Evolutionary conservation across 306 rosid species (phyloP).

Genomic region (Inga leiocalycina): DNA sequence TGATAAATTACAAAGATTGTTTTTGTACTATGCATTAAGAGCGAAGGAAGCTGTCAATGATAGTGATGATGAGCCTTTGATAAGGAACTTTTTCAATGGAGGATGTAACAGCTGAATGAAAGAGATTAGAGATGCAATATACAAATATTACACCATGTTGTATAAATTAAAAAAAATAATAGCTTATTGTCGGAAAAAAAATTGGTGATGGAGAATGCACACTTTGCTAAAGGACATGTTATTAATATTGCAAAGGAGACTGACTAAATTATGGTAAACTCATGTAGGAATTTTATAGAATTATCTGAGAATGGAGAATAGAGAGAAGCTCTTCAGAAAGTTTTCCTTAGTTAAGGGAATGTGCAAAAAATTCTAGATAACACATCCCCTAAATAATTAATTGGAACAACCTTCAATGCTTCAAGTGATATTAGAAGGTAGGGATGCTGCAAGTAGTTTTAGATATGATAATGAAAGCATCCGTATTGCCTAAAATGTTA

Average conservation of each 20-base stretch:
- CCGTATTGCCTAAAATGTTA: no score
- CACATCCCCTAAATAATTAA: no score
- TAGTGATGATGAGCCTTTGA: not conserved
- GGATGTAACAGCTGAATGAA: not conserved
- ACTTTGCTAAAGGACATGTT: not conserved
- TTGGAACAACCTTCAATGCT: no score
- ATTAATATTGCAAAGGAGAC: not conserved
- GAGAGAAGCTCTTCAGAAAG: not conserved
- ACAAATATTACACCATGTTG: not conserved
- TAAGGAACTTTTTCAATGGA: not conserved
- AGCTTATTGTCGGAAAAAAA: not conserved
- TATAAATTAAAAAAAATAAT: no score
- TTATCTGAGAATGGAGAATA: not conserved
- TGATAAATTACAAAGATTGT: no score
- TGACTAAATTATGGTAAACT: not conserved
- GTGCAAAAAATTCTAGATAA: no score
- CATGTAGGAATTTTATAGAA: not conserved
- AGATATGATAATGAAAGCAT: no score
- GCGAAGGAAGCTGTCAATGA: accelerated
- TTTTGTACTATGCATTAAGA: no score
- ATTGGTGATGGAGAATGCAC: no score
- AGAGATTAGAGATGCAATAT: not conserved
- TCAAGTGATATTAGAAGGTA: no score
- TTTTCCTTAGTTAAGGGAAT: not conserved
- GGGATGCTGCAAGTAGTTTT: no score